Percentiles rank a stretch among this genome's conserved stretches.
These are phyloP conservation scores for Penicillium glabrum DNA, from an alignment of 2,329 filamentous ascomycete genomes.

Conservation along the genomic window DNA sequence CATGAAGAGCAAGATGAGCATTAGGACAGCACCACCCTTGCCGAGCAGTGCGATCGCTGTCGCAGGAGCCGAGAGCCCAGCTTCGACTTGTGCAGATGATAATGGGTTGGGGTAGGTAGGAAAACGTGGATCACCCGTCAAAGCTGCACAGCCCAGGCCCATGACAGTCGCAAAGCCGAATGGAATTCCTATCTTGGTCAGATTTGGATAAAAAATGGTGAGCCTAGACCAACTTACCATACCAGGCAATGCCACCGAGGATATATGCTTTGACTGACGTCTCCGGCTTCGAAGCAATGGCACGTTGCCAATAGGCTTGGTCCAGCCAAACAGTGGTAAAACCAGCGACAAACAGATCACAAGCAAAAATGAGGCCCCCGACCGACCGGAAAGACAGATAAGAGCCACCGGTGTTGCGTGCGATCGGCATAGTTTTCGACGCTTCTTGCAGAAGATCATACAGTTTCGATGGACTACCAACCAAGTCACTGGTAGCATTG, in stretches of 20 bases:
- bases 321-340: constrained; percentile 41
- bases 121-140: constrained; percentile 49
- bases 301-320: constrained; percentile 44
- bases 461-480: constrained; percentile 35
- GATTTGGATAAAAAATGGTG: background rate
- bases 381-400: constrained; percentile 41
- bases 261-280: constrained; percentile 45
- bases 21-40: constrained; percentile 34
- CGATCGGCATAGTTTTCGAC: constrained; percentile 32
- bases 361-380: constrained; percentile 39
- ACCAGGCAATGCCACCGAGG: constrained; percentile 41
- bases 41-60: constrained; percentile 38
- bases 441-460: constrained; percentile 41
- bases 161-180: constrained; percentile 53
- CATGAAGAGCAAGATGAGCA: constrained; percentile 40
- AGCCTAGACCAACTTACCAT: background rate
- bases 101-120: constrained; percentile 50
- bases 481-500: constrained; percentile 29
- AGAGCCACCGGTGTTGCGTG: constrained; percentile 29
- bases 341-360: constrained; percentile 38
- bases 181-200: constrained; percentile 37
- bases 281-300: constrained; percentile 43
- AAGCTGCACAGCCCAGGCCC: constrained; percentile 45
- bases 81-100: constrained; percentile 28
- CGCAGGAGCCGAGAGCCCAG: constrained; percentile 37